phyloP scores from a whole-genome alignment of 129 eudicot species.

The Tanacetum coccineum region DNA sequence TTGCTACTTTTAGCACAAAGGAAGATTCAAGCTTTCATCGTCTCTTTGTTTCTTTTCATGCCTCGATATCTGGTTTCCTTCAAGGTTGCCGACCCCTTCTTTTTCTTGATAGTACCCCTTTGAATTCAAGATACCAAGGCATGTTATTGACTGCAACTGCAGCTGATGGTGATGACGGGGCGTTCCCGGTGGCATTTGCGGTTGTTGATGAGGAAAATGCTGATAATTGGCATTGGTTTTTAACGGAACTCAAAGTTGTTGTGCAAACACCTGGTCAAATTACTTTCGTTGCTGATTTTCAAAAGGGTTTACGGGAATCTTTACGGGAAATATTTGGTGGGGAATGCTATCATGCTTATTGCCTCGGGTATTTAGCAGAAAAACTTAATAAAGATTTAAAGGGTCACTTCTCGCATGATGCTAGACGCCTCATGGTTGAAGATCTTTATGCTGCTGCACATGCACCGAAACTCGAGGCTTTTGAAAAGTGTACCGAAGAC shows the following conservation, averaged over 20 bases:
- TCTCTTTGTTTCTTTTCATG: constrained; percentile 52
- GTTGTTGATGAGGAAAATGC: constrained; percentile 51
- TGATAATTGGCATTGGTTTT: constrained; percentile 66
- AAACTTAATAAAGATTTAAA: constrained; percentile 49
- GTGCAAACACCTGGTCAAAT: constrained; percentile 34
- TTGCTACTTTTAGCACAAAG: constrained; percentile 53
- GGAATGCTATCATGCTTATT: constrained; percentile 49
- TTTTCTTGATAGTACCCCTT: constrained; percentile 45
- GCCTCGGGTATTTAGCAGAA: constrained; percentile 49
- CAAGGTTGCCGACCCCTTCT: constrained; percentile 63
- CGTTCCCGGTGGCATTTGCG: constrained; percentile 61
- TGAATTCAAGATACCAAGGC: constrained; percentile 60
- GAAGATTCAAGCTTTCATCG: constrained; percentile 61
- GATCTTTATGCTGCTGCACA: constrained; percentile 54
- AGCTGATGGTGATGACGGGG: constrained; percentile 55
- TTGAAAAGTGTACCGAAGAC: constrained; percentile 47
- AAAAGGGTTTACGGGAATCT: constrained; percentile 45
- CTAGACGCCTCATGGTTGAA: constrained; percentile 53
- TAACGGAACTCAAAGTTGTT: constrained; percentile 38
- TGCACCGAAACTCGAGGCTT: constrained; percentile 45
- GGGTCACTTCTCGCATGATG: constrained; percentile 55
- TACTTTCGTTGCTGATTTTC: constrained; percentile 55
- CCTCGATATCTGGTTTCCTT: constrained; percentile 45
- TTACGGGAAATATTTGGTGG: constrained; percentile 42
- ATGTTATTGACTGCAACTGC: constrained; percentile 55